Evolutionary conservation across 371 early-diverging fungal genomes (phyloP).

Genomic region (Synchytrium microbalum): DNA sequence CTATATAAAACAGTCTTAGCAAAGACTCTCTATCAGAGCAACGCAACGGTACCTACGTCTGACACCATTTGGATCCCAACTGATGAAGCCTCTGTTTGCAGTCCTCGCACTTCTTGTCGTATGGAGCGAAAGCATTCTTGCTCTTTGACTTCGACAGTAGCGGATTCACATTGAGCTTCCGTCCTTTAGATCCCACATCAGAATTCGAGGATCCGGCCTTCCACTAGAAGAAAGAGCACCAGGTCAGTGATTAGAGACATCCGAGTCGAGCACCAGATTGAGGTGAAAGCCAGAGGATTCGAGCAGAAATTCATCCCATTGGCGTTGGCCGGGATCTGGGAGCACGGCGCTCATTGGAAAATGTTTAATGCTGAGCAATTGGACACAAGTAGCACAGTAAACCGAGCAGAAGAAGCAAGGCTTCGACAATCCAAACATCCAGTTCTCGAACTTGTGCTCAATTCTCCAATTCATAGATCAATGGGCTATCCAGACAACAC

Average conservation of each 20-base stretch:
- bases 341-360: no score
- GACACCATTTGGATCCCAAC: constrained; percentile 57
- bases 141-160: constrained; percentile 52
- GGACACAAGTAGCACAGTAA: no score
- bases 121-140: constrained; percentile 37
- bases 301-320: no score
- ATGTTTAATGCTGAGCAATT: no score
- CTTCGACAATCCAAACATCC: no score
- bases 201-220: constrained; percentile 59
- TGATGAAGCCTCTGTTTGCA: constrained; percentile 62
- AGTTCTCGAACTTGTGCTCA: no score
- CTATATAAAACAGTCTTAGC: background rate
- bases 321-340: no score
- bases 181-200: constrained; percentile 35
- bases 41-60: constrained; percentile 42
- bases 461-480: no score
- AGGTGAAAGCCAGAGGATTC: no score
- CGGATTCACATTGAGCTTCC: constrained; percentile 62
- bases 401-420: no score
- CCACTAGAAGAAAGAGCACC: constrained; percentile 54
- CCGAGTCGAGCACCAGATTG: no score
- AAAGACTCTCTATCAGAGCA: background rate
- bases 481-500: no score
- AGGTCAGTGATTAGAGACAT: background rate
- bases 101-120: constrained; percentile 20